A percentile compares a stretch with the other conserved stretches of the same genome.
phyloP scores from a whole-genome alignment of 2,329 filamentous ascomycete species.

The Fusarium camptoceras region DNA sequence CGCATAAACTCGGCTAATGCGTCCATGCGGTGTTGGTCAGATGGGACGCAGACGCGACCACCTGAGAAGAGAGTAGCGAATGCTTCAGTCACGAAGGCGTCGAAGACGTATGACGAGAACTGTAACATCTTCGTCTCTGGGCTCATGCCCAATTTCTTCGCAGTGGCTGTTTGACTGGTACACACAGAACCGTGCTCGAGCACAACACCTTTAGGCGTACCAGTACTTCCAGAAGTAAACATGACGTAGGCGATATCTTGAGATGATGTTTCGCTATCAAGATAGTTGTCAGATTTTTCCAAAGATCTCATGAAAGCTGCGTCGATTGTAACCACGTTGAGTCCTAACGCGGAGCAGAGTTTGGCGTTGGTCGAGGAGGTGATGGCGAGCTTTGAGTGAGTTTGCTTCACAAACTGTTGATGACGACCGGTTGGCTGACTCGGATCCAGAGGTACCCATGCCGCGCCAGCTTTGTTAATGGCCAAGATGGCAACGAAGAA shows the following conservation, averaged over 20 bases:
- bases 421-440: background rate
- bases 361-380: background rate
- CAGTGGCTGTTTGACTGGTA: slow-evolving; percentile 1
- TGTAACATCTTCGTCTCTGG: slow-evolving; percentile 24
- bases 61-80: slow-evolving; percentile 53
- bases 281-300: background rate
- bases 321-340: background rate
- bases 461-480: slow-evolving; percentile 5
- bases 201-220: slow-evolving; percentile 65
- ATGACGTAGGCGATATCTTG: slow-evolving; percentile 51
- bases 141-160: background rate
- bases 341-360: background rate
- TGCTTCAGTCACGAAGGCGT: slow-evolving; percentile 52
- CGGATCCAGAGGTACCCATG: background rate
- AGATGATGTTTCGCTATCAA: background rate
- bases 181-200: slow-evolving; percentile 27
- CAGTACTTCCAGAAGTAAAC: slow-evolving; percentile 69
- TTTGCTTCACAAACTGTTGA: background rate
- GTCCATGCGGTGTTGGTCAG: slow-evolving; percentile 50
- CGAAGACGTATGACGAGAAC: slow-evolving; percentile 54
- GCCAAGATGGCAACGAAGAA: background rate
- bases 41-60: slow-evolving; percentile 55
- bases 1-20: too few species aligned
- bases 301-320: too few species aligned
- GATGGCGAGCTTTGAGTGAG: background rate